A percentile compares a stretch with the other conserved stretches of the same genome.
Evolutionary conservation across 2,329 filamentous ascomycete genomes (phyloP).

Genomic region (Phoma sp.): DNA sequence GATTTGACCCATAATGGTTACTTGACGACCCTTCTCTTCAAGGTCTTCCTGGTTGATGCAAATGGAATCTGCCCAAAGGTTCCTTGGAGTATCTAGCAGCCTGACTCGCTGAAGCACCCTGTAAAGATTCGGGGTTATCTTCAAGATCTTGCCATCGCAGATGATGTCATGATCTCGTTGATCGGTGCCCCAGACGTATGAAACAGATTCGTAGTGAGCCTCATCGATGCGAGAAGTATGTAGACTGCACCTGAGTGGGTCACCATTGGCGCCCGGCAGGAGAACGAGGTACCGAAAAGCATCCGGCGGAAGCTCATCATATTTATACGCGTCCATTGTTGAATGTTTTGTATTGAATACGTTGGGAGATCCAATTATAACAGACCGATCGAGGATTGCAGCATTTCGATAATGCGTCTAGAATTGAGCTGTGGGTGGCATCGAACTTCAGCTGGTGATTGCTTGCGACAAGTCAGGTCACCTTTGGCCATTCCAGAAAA

Average conservation of each 20-base stretch:
- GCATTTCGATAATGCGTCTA: too few species aligned
- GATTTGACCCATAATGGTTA: constrained; percentile 21
- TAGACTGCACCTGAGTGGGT: constrained; percentile 14
- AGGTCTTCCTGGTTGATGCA: constrained; percentile 24
- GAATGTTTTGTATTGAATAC: too few species aligned
- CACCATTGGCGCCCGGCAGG: not conserved
- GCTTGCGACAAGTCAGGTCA: not conserved
- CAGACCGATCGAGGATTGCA: too few species aligned
- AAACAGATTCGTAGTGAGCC: constrained; percentile 20
- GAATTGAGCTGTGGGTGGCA: not conserved
- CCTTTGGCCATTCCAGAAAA: not conserved
- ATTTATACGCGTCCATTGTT: not conserved
- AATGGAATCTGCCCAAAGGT: constrained; percentile 25
- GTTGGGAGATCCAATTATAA: too few species aligned
- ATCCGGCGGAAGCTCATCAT: not conserved
- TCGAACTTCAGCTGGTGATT: not conserved
- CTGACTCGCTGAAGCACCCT: constrained; percentile 14
- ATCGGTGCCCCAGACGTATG: constrained; percentile 21
- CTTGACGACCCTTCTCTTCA: constrained; percentile 24
- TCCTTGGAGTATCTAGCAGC: constrained; percentile 4
- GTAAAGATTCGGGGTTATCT: constrained; percentile 14
- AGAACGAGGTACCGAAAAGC: constrained; percentile 3
- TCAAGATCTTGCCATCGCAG: constrained; percentile 9
- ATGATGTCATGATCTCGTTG: constrained; percentile 9
- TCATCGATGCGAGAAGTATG: constrained; percentile 4